Percentiles rank a stretch among this genome's conserved stretches.
phyloP scores from a whole-genome alignment of 768 basidiomycete genomes.

The Infundibulicybe gibba region DNA sequence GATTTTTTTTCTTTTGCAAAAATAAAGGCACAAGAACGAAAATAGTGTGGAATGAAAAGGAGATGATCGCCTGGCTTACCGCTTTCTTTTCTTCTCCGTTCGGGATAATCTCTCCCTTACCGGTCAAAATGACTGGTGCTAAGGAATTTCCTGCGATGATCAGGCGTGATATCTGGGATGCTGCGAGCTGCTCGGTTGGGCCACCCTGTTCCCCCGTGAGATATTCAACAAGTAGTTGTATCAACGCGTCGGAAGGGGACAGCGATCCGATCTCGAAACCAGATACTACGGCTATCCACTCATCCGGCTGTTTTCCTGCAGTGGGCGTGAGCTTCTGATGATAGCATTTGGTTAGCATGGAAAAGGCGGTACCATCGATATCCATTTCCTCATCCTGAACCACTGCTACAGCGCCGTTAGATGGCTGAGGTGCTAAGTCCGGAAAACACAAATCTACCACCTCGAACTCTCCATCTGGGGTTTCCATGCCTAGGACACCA shows the following conservation, averaged over 20 bases:
- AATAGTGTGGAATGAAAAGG: too few relatives aligned
- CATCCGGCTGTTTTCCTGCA: constrained; percentile 29
- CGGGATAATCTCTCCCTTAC: constrained; percentile 25
- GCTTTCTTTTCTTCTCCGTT: constrained; percentile 47
- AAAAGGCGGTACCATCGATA: constrained; percentile 53
- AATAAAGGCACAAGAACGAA: not conserved
- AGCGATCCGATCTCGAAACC: constrained; percentile 77
- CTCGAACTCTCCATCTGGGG: constrained; percentile 86
- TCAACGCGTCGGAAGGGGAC: constrained; percentile 62
- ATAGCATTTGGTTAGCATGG: constrained; percentile 3
- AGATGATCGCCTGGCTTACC: constrained; percentile 31
- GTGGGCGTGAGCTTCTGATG: not conserved
- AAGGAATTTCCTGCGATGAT: constrained; percentile 92
- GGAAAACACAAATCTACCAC: constrained; percentile 87
- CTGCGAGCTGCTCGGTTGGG: constrained; percentile 54
- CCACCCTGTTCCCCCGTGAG: constrained; percentile 82
- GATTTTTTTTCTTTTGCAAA: too few relatives aligned
- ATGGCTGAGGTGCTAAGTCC: constrained; percentile 69
- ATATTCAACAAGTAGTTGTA: constrained; percentile 89
- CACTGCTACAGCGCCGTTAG: constrained; percentile 17
- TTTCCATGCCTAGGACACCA: constrained; percentile 89
- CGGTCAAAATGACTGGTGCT: constrained; percentile 36
- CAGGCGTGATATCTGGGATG: constrained; percentile 76
- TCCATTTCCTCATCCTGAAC: constrained; percentile 49
- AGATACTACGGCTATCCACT: constrained; percentile 84